Evolutionary conservation across 345 rosid genomes (phyloP), one percentile per base, ranked within the genome.

Genomic region (Durio zibethinus): DNA sequence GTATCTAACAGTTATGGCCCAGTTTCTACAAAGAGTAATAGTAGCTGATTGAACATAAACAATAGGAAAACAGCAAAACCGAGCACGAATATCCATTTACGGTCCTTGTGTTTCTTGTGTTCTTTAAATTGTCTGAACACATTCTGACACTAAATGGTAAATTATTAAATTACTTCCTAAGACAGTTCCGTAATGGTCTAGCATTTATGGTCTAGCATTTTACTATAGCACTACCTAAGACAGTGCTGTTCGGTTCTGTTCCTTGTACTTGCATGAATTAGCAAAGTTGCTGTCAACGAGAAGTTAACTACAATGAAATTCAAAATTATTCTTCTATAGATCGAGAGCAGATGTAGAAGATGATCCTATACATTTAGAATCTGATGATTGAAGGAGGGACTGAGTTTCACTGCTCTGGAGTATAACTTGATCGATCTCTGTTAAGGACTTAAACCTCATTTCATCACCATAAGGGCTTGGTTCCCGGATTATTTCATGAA

Each of bases 391-490:
- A 14, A 65, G 0, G 14, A 76, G 5, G 5, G 72, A 38, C 3
- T 33, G 61, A 76, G 62, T 36, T 43, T 62, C 78, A 35, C 62
- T 53, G 33, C 23, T 8, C 31, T 64, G 48, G 48, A 27, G 63
- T 52, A 6, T 42, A 25, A 64, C 5, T 36, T 76, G 52, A 38
- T 65, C 33, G 2, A 65, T 12, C 33, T 47, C 62, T 43, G 57
- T 65, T 1, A 68, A 38, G 23, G 67, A 77, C 53, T 74, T 81
- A 48, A 83, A 83, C 62, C 83, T 79, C 71, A 68, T 57, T n/a
- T 77, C 83, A 47, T 77, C 81, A 59, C 66, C 80, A 25, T 63
- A 38, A 10, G 43, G 27, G 60, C 71, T 74, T 10, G 84, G 67
- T 25, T 83, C 81, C 21, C 64, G 48, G 18, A 74, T 23, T 45